A percentile compares a stretch with the other conserved stretches of the same genome.
These are phyloP conservation scores for Salvia sclarea DNA, from an alignment of 305 asterid species.

Conservation along the genomic window DNA sequence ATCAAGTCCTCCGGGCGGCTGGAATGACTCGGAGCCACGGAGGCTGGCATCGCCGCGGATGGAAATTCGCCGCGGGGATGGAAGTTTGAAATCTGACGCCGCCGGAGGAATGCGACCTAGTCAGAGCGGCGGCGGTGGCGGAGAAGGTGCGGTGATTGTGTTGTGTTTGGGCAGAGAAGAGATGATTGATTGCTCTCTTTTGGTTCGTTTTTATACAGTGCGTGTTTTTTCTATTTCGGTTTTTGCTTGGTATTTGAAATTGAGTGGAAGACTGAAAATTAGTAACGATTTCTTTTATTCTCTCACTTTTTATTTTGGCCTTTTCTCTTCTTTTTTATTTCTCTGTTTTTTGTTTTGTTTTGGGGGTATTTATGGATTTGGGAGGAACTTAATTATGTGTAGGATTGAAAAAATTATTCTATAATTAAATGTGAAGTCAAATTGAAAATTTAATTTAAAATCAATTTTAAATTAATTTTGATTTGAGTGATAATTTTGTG, in stretches of 20 bases:
- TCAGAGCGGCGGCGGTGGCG: constrained; percentile 23
- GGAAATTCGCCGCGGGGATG: not conserved
- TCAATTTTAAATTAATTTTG: no score
- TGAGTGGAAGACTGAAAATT: not conserved
- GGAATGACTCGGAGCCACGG: constrained; percentile 53
- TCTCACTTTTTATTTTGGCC: not conserved
- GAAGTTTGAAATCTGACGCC: constrained; percentile 24
- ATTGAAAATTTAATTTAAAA: no score
- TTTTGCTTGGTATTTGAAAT: constrained; percentile 11
- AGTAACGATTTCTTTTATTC: not conserved
- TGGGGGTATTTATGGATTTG: no score
- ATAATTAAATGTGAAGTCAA: no score
- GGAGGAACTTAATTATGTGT: no score
- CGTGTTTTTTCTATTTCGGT: not conserved
- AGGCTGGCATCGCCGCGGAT: constrained; percentile 52
- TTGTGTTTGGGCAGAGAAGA: constrained; percentile 16
- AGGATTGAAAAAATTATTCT: no score
- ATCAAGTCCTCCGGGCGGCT: constrained; percentile 70
- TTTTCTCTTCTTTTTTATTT: no score
- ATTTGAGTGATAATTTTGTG: no score
- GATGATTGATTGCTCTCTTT: constrained; percentile 27
- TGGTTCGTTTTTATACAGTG: constrained; percentile 15
- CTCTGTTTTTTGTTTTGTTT: no score
- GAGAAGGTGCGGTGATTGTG: constrained; percentile 11
- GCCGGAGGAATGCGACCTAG: constrained; percentile 27